Evolutionary conservation across 2,329 filamentous ascomycete genomes (phyloP).

Genomic region (Fusarium tricinctum): DNA sequence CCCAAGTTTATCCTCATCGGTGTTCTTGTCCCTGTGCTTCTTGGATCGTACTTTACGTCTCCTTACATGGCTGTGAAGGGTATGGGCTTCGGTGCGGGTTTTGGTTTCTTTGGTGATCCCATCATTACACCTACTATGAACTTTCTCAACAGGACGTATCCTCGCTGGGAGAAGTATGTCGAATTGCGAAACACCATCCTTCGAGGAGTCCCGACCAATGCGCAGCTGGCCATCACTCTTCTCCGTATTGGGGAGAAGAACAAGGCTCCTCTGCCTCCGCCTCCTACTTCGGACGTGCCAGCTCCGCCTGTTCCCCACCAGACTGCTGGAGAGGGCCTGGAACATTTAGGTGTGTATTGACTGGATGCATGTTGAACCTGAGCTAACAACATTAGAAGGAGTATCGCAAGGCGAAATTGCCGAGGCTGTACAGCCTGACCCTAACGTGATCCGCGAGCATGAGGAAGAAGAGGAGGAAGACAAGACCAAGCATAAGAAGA

Average conservation of each 20-base stretch:
- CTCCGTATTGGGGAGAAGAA: constrained; percentile 86
- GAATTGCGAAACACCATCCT: constrained; percentile 82
- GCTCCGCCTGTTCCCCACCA: constrained; percentile 60
- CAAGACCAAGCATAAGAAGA: constrained; percentile 62
- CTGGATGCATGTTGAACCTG: neutral
- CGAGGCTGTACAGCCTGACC: constrained; percentile 66
- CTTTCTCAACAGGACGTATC: constrained; percentile 72
- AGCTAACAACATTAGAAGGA: constrained; percentile 50
- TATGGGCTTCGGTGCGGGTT: constrained; percentile 75
- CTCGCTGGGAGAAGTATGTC: constrained; percentile 81
- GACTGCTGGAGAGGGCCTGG: constrained; percentile 57
- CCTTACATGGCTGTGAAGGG: constrained; percentile 75
- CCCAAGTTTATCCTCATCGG: constrained; percentile 69
- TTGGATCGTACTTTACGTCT: constrained; percentile 66
- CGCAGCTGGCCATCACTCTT: constrained; percentile 84
- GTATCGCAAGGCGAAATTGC: constrained; percentile 76
- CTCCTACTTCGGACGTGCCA: constrained; percentile 55
- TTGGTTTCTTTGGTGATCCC: constrained; percentile 85
- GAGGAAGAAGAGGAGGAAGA: constrained; percentile 61
- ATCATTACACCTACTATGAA: constrained; percentile 72
- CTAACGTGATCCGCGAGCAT: constrained; percentile 56
- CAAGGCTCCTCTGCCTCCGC: constrained; percentile 80
- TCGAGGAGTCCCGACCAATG: constrained; percentile 87
- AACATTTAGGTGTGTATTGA: constrained; percentile 53
- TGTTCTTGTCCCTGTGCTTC: constrained; percentile 65